Conservation (phyloP, 2,329 filamentous ascomycete genomes). For the Colletotrichum falcatum region DNA sequence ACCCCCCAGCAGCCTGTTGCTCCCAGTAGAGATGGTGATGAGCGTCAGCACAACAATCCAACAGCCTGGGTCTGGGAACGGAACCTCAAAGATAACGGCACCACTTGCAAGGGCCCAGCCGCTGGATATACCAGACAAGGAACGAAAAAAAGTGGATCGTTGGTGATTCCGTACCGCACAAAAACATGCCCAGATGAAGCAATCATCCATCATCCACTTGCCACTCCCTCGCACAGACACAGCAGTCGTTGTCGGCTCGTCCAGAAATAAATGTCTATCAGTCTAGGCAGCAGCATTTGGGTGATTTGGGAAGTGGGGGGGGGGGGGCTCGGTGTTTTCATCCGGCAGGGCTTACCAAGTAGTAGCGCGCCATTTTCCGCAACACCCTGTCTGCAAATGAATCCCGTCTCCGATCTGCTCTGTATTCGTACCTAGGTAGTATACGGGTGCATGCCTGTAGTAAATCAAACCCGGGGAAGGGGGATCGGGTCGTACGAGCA, state of each 20-base stretch:
- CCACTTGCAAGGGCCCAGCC: not conserved
- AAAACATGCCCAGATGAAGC: constrained; percentile 5
- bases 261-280: not conserved
- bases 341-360: not conserved
- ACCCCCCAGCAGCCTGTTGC: not conserved
- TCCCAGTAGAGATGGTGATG: not conserved
- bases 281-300: constrained; percentile 6
- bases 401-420: not conserved
- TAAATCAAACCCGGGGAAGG: not conserved
- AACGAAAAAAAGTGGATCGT: not conserved
- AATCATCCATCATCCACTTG: not conserved
- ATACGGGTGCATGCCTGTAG: not conserved
- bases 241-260: not conserved
- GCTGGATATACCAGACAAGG: not conserved
- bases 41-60: not conserved
- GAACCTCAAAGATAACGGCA: constrained; percentile 4
- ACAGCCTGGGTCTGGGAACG: constrained; percentile 4
- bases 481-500: not conserved
- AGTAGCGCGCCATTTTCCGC: constrained; percentile 1
- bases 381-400: not conserved
- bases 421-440: not conserved
- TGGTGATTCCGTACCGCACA: not conserved
- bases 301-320: too few relatives aligned
- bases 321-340: not conserved
- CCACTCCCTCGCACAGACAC: not conserved